Percentiles rank a stretch among this genome's conserved stretches.
phyloP scores from a whole-genome alignment of 2,329 filamentous ascomycete species.

The Aureobasidium pullulans region DNA sequence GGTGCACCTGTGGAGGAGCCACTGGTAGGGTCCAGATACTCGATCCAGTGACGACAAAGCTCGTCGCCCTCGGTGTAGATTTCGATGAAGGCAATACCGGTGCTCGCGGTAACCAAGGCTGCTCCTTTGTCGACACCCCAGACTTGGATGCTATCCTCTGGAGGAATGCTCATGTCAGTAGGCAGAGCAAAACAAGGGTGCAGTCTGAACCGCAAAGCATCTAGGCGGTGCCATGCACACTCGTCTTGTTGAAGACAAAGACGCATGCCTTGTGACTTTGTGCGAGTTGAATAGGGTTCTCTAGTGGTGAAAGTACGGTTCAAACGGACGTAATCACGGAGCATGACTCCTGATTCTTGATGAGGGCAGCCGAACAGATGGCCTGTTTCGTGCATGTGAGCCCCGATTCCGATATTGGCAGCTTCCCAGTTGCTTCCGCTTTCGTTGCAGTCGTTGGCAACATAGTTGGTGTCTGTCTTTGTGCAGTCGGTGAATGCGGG shows the following conservation, averaged over 20 bases:
- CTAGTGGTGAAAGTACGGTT: conserved; percentile 75
- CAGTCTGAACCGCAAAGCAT: conserved; percentile 78
- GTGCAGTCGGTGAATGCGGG: conserved; percentile 87
- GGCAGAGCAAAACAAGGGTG: conserved; percentile 87
- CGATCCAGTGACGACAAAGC: conserved; percentile 71
- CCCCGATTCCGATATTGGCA: conserved; percentile 89
- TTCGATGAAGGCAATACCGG: conserved; percentile 80
- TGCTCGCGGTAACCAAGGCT: conserved; percentile 67
- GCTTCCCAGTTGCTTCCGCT: conserved; percentile 90
- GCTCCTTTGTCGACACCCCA: conserved; percentile 76
- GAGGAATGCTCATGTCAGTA: conserved; percentile 54
- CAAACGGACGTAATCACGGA: conserved; percentile 75
- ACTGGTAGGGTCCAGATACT: conserved; percentile 59
- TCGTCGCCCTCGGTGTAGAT: conserved; percentile 74
- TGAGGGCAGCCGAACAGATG: conserved; percentile 86
- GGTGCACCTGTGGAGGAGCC: conserved; percentile 52
- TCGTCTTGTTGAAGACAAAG: conserved; percentile 71
- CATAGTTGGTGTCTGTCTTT: conserved; percentile 68
- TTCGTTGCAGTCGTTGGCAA: conserved; percentile 81
- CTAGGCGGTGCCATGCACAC: conserved; percentile 84
- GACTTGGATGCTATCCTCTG: conserved; percentile 73
- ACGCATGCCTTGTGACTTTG: conserved; percentile 69
- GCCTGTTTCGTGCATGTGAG: conserved; percentile 84
- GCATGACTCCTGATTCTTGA: conserved; percentile 87
- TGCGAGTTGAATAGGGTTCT: conserved; percentile 81